Evolutionary conservation across 192 early-diverging fungal species (phyloP), one percentile per base, ranked within the genome.

Genomic region (Entrophospora sp.): DNA sequence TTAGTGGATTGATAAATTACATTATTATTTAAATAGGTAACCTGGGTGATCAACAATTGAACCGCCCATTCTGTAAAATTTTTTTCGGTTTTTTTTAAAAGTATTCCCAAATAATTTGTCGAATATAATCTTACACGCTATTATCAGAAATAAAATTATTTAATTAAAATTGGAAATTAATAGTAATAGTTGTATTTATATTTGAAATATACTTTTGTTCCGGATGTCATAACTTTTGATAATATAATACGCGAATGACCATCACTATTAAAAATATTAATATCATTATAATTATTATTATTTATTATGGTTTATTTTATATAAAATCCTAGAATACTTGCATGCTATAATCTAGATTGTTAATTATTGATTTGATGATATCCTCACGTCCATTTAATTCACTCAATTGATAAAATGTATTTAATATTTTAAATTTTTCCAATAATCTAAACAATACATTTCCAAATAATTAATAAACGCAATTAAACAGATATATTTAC

Each of bases 141-240:
- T n/a, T 37, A 18, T n/a, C n/a, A 42, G 12, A 44, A 7, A 24
- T 12, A 40, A 16, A 71, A 12, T 20, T 12, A 51, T 24, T 10
- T 24, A 10, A 18, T 43, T 62, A 32, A 18, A 9, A 65, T 22
- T 9, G 18, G 18, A 6, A 25, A 70, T 2, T 28, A 10, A 73
- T 10, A 13, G 45, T 28, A 4, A 9, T 35, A 16, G 30, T 16
- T 38, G 30, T 13, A 59, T 20, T 31, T 7, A 59, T 34, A 7
- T 34, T 5, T 42, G 7, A 12, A 2, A 35, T 7, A 35, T 48
- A 81, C 79, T 45, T 91, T 90, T 62, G 91, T 87, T 2, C 87
- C 87, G 4, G 87, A 89, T 1, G 89, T 89, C 83, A 91, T 86
- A 12, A 93, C 73, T 67, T 93, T 93, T 24, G 87, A 87, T 1